phyloP scores from a whole-genome alignment of 176 grass and related monocot genomes.

The Dactylis glomerata region DNA sequence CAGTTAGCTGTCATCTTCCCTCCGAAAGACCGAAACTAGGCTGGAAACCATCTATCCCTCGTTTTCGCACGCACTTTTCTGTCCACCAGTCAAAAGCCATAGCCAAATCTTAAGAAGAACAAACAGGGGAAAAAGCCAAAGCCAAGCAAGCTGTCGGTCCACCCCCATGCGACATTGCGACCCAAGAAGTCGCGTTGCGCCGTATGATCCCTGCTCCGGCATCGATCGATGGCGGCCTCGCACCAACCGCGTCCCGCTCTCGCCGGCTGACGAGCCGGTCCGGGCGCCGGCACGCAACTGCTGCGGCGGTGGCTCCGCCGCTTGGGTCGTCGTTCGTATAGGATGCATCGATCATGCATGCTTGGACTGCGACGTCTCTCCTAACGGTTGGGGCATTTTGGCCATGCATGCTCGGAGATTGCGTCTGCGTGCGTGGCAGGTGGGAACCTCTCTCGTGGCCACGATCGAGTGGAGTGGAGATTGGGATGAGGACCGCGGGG shows the following conservation, averaged over 20 bases:
- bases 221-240: conserved; percentile 21
- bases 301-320: background rate
- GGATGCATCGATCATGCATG: background rate
- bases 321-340: background rate
- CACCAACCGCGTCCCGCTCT: conserved; percentile 10
- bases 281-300: background rate
- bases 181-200: background rate
- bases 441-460: background rate
- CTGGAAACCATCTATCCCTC: background rate
- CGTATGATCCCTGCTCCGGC: background rate
- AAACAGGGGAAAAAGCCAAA: background rate
- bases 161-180: background rate
- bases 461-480: background rate
- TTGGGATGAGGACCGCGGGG: conserved; percentile 8
- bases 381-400: background rate
- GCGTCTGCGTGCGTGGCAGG: background rate
- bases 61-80: background rate
- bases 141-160: conserved; percentile 11
- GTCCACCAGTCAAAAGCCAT: background rate
- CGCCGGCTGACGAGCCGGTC: background rate
- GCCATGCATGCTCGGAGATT: background rate
- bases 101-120: background rate
- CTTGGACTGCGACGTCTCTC: conserved; percentile 10
- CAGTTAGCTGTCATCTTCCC: background rate
- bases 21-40: background rate